Evolutionary conservation across 2,329 filamentous ascomycete genomes (phyloP), one percentile per base, ranked within the genome.

Genomic region (Xylaria sp.): DNA sequence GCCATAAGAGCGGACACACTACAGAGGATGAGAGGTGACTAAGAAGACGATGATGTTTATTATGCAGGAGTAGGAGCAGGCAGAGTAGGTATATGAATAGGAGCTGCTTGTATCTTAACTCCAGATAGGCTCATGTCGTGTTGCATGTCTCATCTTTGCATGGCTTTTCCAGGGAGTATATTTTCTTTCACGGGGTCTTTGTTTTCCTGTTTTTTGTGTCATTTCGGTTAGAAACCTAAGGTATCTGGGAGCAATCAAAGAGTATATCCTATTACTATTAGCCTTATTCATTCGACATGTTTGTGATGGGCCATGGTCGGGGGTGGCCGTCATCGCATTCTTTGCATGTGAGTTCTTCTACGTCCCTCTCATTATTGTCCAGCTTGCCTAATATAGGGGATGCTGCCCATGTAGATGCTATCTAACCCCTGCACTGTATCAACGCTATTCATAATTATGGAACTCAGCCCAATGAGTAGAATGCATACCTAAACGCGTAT

Each of bases 11-110:
- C 16, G 65, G 50, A 3, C 60, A 65, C 21, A 63, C 70, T 12
- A 71, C 69, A 0, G 70, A 72, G 35, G 70, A 69, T 1, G 69
- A 72, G 35, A 65, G 58, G 32, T 51, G 58, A 68, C 16, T 9
- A 27, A 44, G 37, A 5, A 16, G 16, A 5, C 3, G 37, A 29
- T 12, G 32, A 27, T 9, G 32, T 37, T 8, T 42, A n/a, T 47
- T 6, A n/a, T 12, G 25, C n/a, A n/a, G 16, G 13, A 13, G 40
- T 42, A 18, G 5, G 10, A 44, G 40, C 13, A n/a, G 35, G 25
- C n/a, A 23, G 18, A 10, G 12, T 44, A 25, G 53, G 27, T 32
- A n/a, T 21, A 12, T 9, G 27, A 54, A 12, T 10, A 32, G 6
- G 51, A n/a, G 51, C 12, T 57, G 21, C 21, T 40, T 58, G 55